Base-by-base conservation (phyloP, 148 eudicot species). In the Dianthus caryophyllus region DNA sequence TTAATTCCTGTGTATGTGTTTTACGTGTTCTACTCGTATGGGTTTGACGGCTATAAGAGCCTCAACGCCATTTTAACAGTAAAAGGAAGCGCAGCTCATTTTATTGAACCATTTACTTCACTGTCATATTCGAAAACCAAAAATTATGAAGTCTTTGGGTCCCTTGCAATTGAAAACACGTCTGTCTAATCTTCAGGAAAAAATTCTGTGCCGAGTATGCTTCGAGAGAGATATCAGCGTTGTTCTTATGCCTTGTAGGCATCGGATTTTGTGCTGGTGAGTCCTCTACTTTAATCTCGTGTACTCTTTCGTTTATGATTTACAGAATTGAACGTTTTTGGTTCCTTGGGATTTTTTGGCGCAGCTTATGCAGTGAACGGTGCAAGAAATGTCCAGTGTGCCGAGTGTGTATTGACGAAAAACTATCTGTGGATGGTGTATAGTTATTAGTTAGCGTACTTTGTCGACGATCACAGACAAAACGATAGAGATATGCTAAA, bases 331-430 rank as follows among this genome's bases (percentile, higher is more conserved):
- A n/a, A n/a, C n/a, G n/a, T n/a, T n/a, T 33, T 33, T 33, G 3
- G 38, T 33, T 33, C 38, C 7, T 33, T 7, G n/a, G n/a, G 38
- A 33, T 33, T 3, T 33, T 15, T 30, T 27, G 39, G 39, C 29
- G 61, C 61, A 57, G 61, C 27, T 27, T 16, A 2, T 57, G 61
- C 79, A 85, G 82, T 14, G 96, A 81, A 48, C 87, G 82, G 83
- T 93, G 96, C 71, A 81, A 80, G 73, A 88, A 75, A 69, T 93
- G 98, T 66, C 98, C 97, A 18, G 79, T 90, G 70, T 90, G 95
- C 64, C 91, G 97, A 11, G 86, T 88, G 51, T 24, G 67, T 46
- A 83, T 90, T 38, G 91, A 85, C 26, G 89, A 90, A 39, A 79
- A 85, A 43, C 75, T 92, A 54, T 88, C 86, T 67, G 98, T 89